Conservation (phyloP, 441 rosid species). For the Euphorbia corollata region DNA sequence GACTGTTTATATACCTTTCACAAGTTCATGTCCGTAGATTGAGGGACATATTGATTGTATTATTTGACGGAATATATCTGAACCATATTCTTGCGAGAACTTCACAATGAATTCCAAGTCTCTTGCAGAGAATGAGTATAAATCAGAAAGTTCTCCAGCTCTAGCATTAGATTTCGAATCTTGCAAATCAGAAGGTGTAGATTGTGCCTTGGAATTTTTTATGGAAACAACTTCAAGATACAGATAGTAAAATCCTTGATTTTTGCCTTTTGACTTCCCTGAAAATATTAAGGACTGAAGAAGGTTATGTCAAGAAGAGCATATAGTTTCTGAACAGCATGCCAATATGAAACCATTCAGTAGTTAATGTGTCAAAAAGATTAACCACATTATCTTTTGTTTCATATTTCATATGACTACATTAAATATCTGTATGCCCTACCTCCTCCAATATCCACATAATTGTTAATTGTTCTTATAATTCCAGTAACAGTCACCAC, state of each 20-base stretch:
- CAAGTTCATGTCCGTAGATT: constrained; percentile 94
- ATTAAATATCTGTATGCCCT: constrained; percentile 15
- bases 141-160: constrained; percentile 58
- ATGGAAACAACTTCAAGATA: constrained; percentile 85
- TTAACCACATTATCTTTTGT: background rate
- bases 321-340: constrained; percentile 10
- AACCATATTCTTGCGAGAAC: constrained; percentile 76
- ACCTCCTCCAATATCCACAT: constrained; percentile 99
- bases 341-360: too few relatives aligned
- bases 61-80: constrained; percentile 69
- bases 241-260: constrained; percentile 87
- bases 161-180: constrained; percentile 41
- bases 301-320: constrained; percentile 13
- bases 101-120: constrained; percentile 94
- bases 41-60: constrained; percentile 93
- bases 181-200: constrained; percentile 46
- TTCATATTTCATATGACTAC: background rate
- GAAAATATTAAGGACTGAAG: constrained; percentile 21
- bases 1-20: constrained; percentile 54
- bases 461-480: constrained; percentile 76
- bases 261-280: constrained; percentile 86
- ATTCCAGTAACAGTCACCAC: constrained; percentile 95
- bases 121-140: constrained; percentile 67
- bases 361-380: too few relatives aligned
- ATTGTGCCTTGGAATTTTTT: constrained; percentile 71